Evolutionary conservation across 2,329 filamentous ascomycete genomes (phyloP).

Genomic region (Paecilomyces dactylethromorphus): DNA sequence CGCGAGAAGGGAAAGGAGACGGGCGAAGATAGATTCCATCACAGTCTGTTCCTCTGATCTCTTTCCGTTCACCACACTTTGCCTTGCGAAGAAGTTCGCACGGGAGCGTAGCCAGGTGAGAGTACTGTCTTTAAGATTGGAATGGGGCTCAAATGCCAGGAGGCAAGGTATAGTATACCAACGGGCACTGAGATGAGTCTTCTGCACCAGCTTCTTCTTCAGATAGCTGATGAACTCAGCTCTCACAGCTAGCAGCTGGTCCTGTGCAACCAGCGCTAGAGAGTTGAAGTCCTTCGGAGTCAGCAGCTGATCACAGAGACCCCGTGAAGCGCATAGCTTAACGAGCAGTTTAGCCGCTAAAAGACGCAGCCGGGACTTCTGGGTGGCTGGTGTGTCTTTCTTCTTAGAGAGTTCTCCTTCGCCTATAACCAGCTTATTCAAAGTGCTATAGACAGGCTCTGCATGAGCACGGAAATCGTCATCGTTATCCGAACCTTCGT

Average conservation of each 20-base stretch:
- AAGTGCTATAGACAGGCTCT: conserved; percentile 66
- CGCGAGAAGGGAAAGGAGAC: conserved; percentile 79
- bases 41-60: conserved; percentile 51
- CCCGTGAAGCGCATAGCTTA: conserved; percentile 73
- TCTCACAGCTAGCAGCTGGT: conserved; percentile 66
- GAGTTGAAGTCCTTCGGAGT: conserved; percentile 70
- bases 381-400: conserved; percentile 66
- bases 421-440: conserved; percentile 67
- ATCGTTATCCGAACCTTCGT: conserved; percentile 43
- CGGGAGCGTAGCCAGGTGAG: conserved; percentile 87
- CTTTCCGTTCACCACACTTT: conserved; percentile 29
- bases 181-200: conserved; percentile 67
- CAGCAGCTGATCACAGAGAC: conserved; percentile 66
- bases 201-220: conserved; percentile 58
- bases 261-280: conserved; percentile 75
- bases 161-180: conserved; percentile 90
- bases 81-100: conserved; percentile 56
- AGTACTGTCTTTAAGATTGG: conserved; percentile 65
- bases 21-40: conserved; percentile 74
- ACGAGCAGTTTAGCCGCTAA: conserved; percentile 72
- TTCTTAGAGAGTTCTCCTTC: conserved; percentile 75
- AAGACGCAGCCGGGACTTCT: conserved; percentile 75
- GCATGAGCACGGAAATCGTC: conserved; percentile 47
- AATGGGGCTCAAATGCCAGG: conserved; percentile 79
- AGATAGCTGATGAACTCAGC: conserved; percentile 74